Conservation (phyloP, 2,329 filamentous ascomycete genomes). For the Ophiostoma ips region DNA sequence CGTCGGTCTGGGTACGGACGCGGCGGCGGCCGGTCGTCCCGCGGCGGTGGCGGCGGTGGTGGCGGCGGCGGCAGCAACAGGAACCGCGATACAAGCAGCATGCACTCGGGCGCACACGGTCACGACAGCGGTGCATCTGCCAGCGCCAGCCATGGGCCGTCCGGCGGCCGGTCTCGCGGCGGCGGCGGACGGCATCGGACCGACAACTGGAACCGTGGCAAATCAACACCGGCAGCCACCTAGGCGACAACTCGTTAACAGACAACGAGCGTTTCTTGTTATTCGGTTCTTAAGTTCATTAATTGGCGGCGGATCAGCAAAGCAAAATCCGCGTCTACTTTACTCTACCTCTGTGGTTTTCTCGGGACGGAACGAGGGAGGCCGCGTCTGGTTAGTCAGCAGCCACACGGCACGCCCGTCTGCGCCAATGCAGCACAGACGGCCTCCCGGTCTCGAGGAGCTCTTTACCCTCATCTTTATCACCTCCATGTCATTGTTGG, state of each 20-base stretch:
- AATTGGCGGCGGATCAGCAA: too few relatives aligned
- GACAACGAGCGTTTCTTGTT: too few relatives aligned
- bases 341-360: too few relatives aligned
- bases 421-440: too few relatives aligned
- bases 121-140: conserved; percentile 5
- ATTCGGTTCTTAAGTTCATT: too few relatives aligned
- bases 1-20: conserved; percentile 6
- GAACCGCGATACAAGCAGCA: conserved; percentile 8
- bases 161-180: conserved; percentile 8
- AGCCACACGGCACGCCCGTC: too few relatives aligned
- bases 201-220: conserved; percentile 9
- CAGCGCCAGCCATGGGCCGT: conserved; percentile 1
- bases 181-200: background rate
- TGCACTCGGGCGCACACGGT: conserved; percentile 9
- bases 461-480: background rate
- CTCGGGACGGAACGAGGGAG: too few relatives aligned
- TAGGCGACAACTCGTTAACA: background rate
- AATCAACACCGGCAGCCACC: background rate
- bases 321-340: too few relatives aligned
- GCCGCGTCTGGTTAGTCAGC: too few relatives aligned
- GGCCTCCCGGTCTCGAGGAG: background rate
- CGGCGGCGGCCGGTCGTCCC: conserved; percentile 4
- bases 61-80: background rate
- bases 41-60: background rate
- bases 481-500: background rate